These are phyloP conservation scores for Beauveria australis DNA, from an alignment of 2,329 filamentous ascomycete genomes.

Conservation along the genomic window DNA sequence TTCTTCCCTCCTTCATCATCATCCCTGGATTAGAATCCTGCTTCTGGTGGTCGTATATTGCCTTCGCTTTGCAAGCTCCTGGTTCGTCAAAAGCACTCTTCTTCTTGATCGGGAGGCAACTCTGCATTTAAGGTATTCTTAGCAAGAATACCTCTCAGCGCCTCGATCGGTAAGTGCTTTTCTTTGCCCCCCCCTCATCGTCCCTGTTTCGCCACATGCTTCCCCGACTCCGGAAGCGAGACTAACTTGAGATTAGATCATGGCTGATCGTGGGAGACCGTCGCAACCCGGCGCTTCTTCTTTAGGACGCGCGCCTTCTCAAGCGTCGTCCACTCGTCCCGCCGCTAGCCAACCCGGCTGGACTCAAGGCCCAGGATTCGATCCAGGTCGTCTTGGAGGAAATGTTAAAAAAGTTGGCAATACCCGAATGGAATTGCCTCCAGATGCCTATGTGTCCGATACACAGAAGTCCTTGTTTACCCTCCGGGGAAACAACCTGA, in stretches of 20 bases:
- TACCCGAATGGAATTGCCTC: slow-evolving; percentile 48
- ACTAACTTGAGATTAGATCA: not conserved
- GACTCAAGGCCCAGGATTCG: slow-evolving; percentile 29
- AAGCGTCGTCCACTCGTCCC: slow-evolving; percentile 13
- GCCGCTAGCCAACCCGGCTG: slow-evolving; percentile 17
- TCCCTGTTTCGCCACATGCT: not conserved
- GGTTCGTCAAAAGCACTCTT: too few species aligned
- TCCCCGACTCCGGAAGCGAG: not conserved
- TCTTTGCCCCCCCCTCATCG: too few species aligned
- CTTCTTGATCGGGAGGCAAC: too few species aligned
- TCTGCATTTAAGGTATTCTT: too few species aligned
- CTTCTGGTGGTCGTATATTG: not conserved
- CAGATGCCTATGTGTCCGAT: slow-evolving; percentile 43
- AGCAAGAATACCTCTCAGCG: too few species aligned
- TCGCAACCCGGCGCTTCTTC: slow-evolving; percentile 8
- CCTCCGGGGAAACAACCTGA: slow-evolving; percentile 36
- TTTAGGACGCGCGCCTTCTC: not conserved
- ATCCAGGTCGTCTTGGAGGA: slow-evolving; percentile 31
- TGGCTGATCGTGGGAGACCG: slow-evolving; percentile 27
- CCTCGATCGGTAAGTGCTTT: too few species aligned
- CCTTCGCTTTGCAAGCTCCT: not conserved
- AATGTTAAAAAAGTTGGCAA: slow-evolving; percentile 26
- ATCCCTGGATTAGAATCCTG: not conserved
- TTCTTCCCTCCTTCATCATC: not conserved
- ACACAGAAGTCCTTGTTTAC: slow-evolving; percentile 27